Conservation (phyloP, 2,329 filamentous ascomycete species). For the Albifimbria verrucaria region DNA sequence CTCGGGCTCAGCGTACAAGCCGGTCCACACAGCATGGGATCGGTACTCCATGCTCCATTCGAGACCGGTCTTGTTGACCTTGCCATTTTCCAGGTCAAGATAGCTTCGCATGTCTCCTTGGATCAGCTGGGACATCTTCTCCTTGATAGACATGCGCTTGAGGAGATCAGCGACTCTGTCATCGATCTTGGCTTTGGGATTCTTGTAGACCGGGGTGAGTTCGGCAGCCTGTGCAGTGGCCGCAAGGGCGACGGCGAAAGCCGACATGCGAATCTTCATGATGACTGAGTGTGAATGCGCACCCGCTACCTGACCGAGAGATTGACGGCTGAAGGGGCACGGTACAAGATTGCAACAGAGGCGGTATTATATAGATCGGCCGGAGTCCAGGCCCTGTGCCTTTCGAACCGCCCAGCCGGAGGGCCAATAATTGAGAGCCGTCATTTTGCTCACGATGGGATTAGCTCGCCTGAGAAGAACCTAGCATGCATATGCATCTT, state of each 20-base stretch:
- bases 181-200: constrained; percentile 59
- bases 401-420: background rate
- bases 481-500: background rate
- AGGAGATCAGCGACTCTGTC: constrained; percentile 65
- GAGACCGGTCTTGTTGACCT: constrained; percentile 65
- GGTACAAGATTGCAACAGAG: background rate
- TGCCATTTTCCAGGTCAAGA: constrained; percentile 64
- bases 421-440: background rate
- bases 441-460: background rate
- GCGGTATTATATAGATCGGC: background rate
- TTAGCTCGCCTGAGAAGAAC: background rate
- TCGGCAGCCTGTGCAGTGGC: constrained; percentile 21
- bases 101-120: constrained; percentile 72
- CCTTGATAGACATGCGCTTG: constrained; percentile 69
- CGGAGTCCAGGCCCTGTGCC: background rate
- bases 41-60: constrained; percentile 63
- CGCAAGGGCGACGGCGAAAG: constrained; percentile 19
- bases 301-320: constrained; percentile 4
- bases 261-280: constrained; percentile 26
- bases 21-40: constrained; percentile 70
- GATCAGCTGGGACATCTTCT: constrained; percentile 68
- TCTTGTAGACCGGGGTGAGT: constrained; percentile 53
- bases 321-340: constrained; percentile 1
- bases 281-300: constrained; percentile 6
- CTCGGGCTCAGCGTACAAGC: constrained; percentile 61